Percentiles rank a stretch among this genome's conserved stretches.
phyloP scores from a whole-genome alignment of 2,329 filamentous ascomycete species.

The Neofusicoccum cordaticola region DNA sequence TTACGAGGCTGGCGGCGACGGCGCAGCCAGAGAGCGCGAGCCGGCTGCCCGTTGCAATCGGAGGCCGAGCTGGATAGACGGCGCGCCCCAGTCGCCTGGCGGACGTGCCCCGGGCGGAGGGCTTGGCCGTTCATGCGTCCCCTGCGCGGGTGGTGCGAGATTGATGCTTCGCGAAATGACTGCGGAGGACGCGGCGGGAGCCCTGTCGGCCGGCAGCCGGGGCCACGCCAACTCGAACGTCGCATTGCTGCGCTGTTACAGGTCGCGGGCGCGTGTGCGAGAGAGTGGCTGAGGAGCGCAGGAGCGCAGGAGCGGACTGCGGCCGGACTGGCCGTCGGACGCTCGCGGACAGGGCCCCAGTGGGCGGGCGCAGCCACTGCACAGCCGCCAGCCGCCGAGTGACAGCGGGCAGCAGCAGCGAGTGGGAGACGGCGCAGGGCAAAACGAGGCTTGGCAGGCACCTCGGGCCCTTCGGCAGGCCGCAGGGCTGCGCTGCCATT shows the following conservation, averaged over 20 bases:
- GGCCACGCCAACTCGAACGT: neutral
- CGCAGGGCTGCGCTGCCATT: neutral
- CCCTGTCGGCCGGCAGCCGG: neutral
- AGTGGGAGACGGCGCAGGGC: slow-evolving; percentile 8
- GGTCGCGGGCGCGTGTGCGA: neutral
- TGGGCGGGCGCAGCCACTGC: slow-evolving; percentile 4
- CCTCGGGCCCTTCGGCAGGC: neutral
- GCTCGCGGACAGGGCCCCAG: neutral
- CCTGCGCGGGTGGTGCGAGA: slow-evolving; percentile 2
- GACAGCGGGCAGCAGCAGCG: neutral
- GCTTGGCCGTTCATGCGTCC: neutral
- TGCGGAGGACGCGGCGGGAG: neutral
- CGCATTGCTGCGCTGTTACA: neutral
- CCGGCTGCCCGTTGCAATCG: neutral
- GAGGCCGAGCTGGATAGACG: neutral
- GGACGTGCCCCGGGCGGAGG: neutral
- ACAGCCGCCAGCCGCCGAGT: neutral
- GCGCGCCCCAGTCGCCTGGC: neutral
- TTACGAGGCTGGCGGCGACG: neutral
- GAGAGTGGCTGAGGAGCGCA: neutral
- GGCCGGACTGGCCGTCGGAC: neutral
- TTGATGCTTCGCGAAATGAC: slow-evolving; percentile 2
- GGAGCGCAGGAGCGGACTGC: too few relatives aligned
- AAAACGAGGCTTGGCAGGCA: neutral
- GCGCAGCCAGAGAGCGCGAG: neutral